Evolutionary conservation across 1,284 basidiomycete species (phyloP), one percentile per base, ranked within the genome.

Genomic region (Puccinia horiana): DNA sequence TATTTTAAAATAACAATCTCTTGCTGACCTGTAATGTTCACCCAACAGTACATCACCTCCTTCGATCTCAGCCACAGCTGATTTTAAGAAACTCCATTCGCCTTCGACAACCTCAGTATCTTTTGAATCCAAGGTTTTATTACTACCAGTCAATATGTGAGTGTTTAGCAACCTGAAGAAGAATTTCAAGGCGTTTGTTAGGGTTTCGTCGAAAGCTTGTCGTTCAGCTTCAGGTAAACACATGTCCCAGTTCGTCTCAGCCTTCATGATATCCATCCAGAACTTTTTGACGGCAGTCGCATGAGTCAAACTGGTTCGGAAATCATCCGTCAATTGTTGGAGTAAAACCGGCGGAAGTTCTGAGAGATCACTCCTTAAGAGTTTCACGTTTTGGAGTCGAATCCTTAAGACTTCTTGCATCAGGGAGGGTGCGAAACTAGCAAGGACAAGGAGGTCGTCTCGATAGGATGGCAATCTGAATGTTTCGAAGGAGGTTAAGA

Each of bases 91-190:
- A 61, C 93, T 92, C 94, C 96, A 98, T 85, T 99, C 96, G 32
- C 93, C 93, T 87, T 99, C 97, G 44, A 99, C 90, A 35, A 98
- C 92, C 86, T 99, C 97, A 0, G 96, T 98, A 88, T 99, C 96
- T 85, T 97, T 96, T 89, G 98, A 97, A 87, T 96, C 94, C 76
- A 96, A 93, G 35, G 93, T 93, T 86, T 94, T 95, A 35, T 82
- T 82, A 82, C 91, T 90, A n/a, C 93, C 93, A 83, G 93, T 94
- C 88, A 96, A 96, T 77, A 99, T 90, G 87, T 98, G 97, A 92
- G 93, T 95, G 85, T 97, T 94, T 42, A 99, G 91, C 47, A 99
- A 89, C 85, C 91, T 93, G 90, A 99, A 99, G 88, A 99, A 97
- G 87, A 92, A 92, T 12, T 91, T 90, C 84, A 99, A 89, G 12